These are phyloP conservation scores for Cyberlindnera suaveolens DNA, from an alignment of 805 yeast species.

Conservation along the genomic window DNA sequence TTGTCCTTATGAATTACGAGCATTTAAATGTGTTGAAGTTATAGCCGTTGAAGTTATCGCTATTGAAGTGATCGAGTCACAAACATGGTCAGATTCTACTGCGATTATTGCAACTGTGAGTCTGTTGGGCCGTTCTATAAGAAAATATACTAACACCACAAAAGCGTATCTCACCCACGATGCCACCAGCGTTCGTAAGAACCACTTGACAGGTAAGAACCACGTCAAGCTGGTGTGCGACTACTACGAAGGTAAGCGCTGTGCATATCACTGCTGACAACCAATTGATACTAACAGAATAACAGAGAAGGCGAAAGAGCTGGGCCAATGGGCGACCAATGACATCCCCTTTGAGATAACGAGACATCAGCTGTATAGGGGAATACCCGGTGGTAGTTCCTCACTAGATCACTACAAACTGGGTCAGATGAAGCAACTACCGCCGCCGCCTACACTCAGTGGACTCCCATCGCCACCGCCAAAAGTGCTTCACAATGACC, in stretches of 20 bases:
- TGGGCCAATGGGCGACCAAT: conserved; percentile 27
- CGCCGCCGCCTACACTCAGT: conserved; percentile 22
- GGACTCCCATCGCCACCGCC: conserved; percentile 23
- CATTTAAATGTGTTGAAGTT: no score
- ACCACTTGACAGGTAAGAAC: conserved; percentile 72
- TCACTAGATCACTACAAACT: conserved; percentile 15
- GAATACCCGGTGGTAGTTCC: conserved; percentile 25
- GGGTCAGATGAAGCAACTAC: conserved; percentile 14
- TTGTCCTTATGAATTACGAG: no score
- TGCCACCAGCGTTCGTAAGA: conserved; percentile 76
- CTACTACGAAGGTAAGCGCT: conserved; percentile 51
- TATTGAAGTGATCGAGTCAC: no score
- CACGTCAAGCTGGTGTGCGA: conserved; percentile 68
- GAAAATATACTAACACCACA: background rate
- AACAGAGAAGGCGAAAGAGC: conserved; percentile 25
- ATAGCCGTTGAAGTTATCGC: no score
- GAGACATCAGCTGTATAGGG: conserved; percentile 12
- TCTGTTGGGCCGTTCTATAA: background rate
- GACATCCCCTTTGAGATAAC: conserved; percentile 20
- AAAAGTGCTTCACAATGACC: conserved; percentile 13
- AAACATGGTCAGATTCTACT: conserved; percentile 61
- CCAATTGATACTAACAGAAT: background rate
- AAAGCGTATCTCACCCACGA: conserved; percentile 75
- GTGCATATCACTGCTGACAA: background rate
- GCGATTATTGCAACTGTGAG: conserved; percentile 72